Base-by-base conservation (phyloP, 495 filamentous ascomycete species). In the Cryomyces minteri region DNA sequence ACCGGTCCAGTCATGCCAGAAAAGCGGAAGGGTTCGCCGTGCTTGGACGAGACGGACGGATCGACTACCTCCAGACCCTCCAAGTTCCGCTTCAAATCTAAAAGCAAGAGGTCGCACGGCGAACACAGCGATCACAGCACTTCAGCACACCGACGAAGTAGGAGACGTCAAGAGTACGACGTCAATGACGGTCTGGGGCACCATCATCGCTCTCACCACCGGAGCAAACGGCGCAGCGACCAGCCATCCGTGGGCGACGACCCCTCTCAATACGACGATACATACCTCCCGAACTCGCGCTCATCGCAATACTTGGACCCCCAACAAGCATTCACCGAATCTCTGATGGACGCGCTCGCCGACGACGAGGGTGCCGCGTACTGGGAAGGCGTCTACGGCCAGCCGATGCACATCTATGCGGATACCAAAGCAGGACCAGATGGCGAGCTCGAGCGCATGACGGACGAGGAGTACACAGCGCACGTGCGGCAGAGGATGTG, bases 301-400 rank as follows among this genome's bases (percentile, higher is more conserved):
- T 62, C 63, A 5, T 52, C 46, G n/a, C 54, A 60, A 44, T 41
- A 41, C 36, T 43, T 72, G 11, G 70, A 78, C 50, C 68, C 82
- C 5, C 71, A 78, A 14, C 63, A 69, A 7, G 87, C 88, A 11
- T 98, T 98, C 62, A 80, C 84, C 29, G 84, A 94, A 65, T 90
- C 84, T n/a, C 77, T 96, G 41, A 94, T 96, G 67, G 90, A 98
- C 61, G 90, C 90, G n/a, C 78, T 98, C 60, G 92, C 87, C 36
- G 90, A 98, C 62, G 90, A 98, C 62, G 90, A 98, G 65, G 90
- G 90, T 34, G 90, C 90, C 38, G 74, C 74, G 32, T 96, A 84
- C 66, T 98, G 90, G 90, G 80, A 94, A 58, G 72, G 75, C 32
- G 85, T 96, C 42, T 98, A 94, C 62, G 87, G 88, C 10, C 87